A percentile compares a stretch with the other conserved stretches of the same genome.
Evolutionary conservation across 2,329 filamentous ascomycete species (phyloP).

Genomic region (Penicillium sp.): DNA sequence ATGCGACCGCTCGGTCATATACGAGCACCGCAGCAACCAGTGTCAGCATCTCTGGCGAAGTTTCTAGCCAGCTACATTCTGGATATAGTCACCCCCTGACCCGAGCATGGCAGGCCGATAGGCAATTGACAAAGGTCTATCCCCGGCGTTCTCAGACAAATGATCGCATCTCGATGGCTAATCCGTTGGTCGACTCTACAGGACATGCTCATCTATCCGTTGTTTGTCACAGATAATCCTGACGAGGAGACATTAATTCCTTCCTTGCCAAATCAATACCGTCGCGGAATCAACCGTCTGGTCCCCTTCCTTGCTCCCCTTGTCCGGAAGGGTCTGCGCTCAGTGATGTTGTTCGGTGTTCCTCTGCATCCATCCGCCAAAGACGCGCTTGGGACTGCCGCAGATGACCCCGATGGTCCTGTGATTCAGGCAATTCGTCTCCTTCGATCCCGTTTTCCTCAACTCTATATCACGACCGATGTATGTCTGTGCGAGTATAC

Average conservation of each 20-base stretch:
- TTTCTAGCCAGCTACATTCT: slow-evolving; percentile 77
- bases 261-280: slow-evolving; percentile 84
- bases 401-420: slow-evolving; percentile 88
- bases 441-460: slow-evolving; percentile 77
- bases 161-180: not conserved
- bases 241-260: slow-evolving; percentile 89
- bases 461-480: slow-evolving; percentile 85
- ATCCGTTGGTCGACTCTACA: slow-evolving; percentile 35
- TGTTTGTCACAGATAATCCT: slow-evolving; percentile 92
- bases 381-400: slow-evolving; percentile 84
- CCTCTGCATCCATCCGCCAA: slow-evolving; percentile 77
- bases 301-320: slow-evolving; percentile 81
- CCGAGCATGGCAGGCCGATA: slow-evolving; percentile 76
- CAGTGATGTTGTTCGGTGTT: slow-evolving; percentile 94
- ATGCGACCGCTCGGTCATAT: slow-evolving; percentile 42
- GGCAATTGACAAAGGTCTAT: slow-evolving; percentile 74
- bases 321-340: slow-evolving; percentile 81
- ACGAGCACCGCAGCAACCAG: slow-evolving; percentile 49
- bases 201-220: slow-evolving; percentile 98
- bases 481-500: slow-evolving; percentile 99
- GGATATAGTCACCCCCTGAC: slow-evolving; percentile 78
- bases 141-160: not conserved
- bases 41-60: slow-evolving; percentile 58
- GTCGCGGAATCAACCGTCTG: slow-evolving; percentile 81
- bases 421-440: slow-evolving; percentile 84